Evolutionary conservation across 1,284 basidiomycete genomes (phyloP), one percentile per base, ranked within the genome.

Genomic region (Tilletia horrida): DNA sequence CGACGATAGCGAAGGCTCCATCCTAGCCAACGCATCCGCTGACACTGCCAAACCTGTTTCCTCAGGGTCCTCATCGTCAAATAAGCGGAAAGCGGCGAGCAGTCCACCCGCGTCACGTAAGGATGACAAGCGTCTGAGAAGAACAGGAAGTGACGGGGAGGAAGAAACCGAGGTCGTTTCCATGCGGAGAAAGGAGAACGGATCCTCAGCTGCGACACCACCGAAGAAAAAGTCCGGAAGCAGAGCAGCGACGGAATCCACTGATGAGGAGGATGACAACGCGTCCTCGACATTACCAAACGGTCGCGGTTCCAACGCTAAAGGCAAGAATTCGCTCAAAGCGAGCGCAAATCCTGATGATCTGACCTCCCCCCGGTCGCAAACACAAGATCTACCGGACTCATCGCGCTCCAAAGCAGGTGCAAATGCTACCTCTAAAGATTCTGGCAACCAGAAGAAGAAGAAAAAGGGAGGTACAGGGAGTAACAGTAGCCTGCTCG

Each of bases 391-490:
- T 18, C 27, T 29, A 25, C 16, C 29, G 11, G 55, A 59, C 25
- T 31, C 27, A 18, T 31, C 55, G n/a, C 55, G 55, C 25, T 35
- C 55, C 16, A 59, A 59, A 16, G 27, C 55, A 21, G 27, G 8
- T 29, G 27, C 6, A 4, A 40, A 11, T 40, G 4, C 35, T 4
- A 11, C 55, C 11, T 29, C 23, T 18, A 25, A 29, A 18, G 55
- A 59, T 35, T 25, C 55, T 16, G 35, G 31, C 35, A 25, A 59
- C 55, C 29, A 66, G 63, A 71, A 69, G 35, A 73, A 75, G 67
- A 76, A 76, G 67, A 71, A 74, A 69, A 74, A 74, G 62, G 70
- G 67, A 11, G 68, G 68, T 4, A 21, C 27, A 2, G 55, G 55
- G 7, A 59, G 35, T 11, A 40, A 40, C 11, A 40, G 6, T 11